phyloP scores from a whole-genome alignment of 75 land plant species.

The Pseudotsuga menziesii region DNA sequence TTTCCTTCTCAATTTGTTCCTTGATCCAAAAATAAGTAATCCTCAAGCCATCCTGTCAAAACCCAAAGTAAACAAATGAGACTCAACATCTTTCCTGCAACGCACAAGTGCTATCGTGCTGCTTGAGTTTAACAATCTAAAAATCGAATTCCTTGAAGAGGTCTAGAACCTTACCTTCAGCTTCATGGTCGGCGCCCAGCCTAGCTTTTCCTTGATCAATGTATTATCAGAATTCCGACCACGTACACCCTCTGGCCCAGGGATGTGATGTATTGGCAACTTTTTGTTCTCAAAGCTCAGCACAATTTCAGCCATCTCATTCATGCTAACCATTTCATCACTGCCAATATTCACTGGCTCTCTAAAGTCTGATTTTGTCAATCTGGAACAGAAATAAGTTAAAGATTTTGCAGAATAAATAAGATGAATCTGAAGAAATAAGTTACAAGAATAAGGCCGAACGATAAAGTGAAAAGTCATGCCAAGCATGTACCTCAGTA shows the following conservation, averaged over 20 bases:
- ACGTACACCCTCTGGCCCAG: constrained; percentile 95
- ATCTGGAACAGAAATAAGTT: constrained; percentile 27
- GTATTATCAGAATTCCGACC: constrained; percentile 98
- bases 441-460: not conserved
- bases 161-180: constrained; percentile 57
- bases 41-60: constrained; percentile 71
- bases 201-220: constrained; percentile 88
- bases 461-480: not conserved
- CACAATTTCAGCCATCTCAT: constrained; percentile 96
- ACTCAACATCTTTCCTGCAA: constrained; percentile 7
- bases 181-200: constrained; percentile 95
- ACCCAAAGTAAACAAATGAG: not conserved
- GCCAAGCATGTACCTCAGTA: constrained; percentile 49
- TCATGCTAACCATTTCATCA: constrained; percentile 99
- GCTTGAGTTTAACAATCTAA: not conserved
- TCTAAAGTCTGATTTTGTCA: constrained; percentile 95
- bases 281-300: constrained; percentile 81
- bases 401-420: not conserved
- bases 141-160: not conserved
- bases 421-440: not conserved
- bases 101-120: not conserved
- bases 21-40: constrained; percentile 93
- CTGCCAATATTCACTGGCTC: constrained; percentile 99
- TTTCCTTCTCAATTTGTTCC: constrained; percentile 85
- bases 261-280: constrained; percentile 92